These are phyloP conservation scores for Elsinoe arachidis DNA, from an alignment of 2,329 filamentous ascomycete genomes.

Conservation along the genomic window DNA sequence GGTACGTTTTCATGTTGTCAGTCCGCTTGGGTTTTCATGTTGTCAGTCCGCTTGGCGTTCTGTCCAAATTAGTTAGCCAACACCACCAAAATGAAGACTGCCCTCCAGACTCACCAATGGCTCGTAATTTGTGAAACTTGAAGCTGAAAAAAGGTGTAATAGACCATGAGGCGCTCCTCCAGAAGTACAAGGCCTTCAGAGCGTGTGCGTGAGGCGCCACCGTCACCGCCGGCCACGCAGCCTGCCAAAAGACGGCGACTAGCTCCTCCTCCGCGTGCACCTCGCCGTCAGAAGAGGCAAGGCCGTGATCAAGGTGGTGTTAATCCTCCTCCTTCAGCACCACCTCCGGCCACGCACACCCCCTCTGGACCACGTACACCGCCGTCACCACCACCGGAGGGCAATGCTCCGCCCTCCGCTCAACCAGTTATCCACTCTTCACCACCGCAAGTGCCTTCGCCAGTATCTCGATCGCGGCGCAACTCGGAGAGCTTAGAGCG, in stretches of 20 bases:
- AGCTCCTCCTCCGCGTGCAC: not conserved
- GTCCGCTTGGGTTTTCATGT: not conserved
- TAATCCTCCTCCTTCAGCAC: not conserved
- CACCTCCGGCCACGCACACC: too few relatives aligned
- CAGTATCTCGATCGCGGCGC: not conserved
- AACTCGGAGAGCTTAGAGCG: not conserved
- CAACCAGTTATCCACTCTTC: not conserved
- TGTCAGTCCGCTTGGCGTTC: not conserved
- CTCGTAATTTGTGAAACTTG: not conserved
- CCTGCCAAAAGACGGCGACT: not conserved
- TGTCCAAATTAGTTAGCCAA: not conserved
- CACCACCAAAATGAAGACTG: not conserved
- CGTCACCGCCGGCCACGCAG: not conserved
- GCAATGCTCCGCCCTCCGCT: not conserved
- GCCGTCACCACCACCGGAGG: not conserved
- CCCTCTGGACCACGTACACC: not conserved
- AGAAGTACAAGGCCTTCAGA: not conserved
- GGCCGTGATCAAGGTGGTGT: not conserved
- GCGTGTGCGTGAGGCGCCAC: not conserved
- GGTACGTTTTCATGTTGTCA: too few relatives aligned
- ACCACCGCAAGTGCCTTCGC: not conserved
- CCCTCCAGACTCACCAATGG: not conserved
- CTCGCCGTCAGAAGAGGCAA: not conserved
- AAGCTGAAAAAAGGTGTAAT: not conserved
- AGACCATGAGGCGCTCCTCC: not conserved